Conservation (phyloP, 2,329 filamentous ascomycete species). For the Lizonia empirigonia region DNA sequence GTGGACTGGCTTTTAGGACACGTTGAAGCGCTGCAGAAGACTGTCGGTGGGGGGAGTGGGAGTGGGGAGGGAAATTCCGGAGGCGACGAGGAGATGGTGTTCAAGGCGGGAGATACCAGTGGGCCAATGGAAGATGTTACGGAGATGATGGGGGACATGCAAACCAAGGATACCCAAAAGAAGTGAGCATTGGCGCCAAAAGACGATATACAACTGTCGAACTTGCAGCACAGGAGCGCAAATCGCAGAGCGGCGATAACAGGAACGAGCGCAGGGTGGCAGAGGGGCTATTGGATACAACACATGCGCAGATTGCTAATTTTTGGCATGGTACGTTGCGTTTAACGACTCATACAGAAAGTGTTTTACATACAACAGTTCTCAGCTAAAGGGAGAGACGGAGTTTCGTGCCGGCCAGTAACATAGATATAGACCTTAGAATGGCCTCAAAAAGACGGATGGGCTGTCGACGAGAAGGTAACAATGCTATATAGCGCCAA, state of each 20-base stretch:
- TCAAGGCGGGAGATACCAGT: conserved; percentile 18
- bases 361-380: neutral
- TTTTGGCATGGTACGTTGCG: conserved; percentile 9
- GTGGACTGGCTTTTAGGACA: conserved; percentile 55
- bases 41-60: conserved; percentile 44
- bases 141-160: conserved; percentile 42
- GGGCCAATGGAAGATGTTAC: conserved; percentile 37
- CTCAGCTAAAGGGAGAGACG: neutral
- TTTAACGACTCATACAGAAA: conserved; percentile 8
- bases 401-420: neutral
- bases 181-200: neutral
- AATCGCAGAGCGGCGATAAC: too few relatives aligned
- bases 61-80: conserved; percentile 28
- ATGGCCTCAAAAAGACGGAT: conserved; percentile 5
- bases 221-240: too few relatives aligned
- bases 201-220: too few relatives aligned
- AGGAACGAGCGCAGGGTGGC: too few relatives aligned
- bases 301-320: neutral
- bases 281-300: too few relatives aligned
- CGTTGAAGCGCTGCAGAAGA: conserved; percentile 51
- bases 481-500: neutral
- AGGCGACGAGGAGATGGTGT: conserved; percentile 21
- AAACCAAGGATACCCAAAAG: conserved; percentile 24
- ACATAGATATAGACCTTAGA: conserved; percentile 11
- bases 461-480: conserved; percentile 3